Conservation (phyloP, 352 stramenopile genomes). For the Pythium rhizo-oryzae region DNA sequence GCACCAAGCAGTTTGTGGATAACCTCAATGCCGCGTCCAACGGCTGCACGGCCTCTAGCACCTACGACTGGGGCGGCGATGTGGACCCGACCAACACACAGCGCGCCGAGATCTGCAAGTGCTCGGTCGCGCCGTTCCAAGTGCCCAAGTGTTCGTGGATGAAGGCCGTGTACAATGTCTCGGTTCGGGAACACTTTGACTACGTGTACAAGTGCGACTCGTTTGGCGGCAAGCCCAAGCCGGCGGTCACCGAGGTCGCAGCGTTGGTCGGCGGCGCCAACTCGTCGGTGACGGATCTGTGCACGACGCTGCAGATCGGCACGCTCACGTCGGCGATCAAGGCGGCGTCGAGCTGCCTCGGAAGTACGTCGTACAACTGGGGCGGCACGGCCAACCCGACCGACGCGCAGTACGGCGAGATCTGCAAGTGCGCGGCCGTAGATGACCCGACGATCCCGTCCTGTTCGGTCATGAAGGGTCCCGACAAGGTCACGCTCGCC, state of each 20-base stretch:
- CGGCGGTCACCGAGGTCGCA: conserved; percentile 8
- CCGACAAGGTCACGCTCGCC: conserved; percentile 4
- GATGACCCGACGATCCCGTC: conserved; percentile 1
- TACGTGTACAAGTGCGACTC: conserved; percentile 12
- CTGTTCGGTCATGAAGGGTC: conserved; percentile 13
- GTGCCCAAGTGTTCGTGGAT: conserved; percentile 18
- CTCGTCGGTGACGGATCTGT: not conserved
- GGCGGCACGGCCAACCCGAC: conserved; percentile 4
- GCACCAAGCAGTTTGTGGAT: conserved; percentile 16
- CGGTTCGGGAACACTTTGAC: conserved; percentile 3
- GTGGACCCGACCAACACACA: conserved; percentile 4
- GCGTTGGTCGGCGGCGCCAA: not conserved
- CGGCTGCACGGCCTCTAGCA: conserved; percentile 8
- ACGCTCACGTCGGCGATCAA: conserved; percentile 15
- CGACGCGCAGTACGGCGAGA: not conserved
- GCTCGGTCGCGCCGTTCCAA: conserved; percentile 4
- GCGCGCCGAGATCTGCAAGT: conserved; percentile 11
- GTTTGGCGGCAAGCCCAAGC: conserved; percentile 6
- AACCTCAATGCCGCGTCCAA: conserved; percentile 14
- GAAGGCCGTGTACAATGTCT: conserved; percentile 13
- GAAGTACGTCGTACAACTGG: conserved; percentile 14
- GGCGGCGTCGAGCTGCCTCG: conserved; percentile 12
- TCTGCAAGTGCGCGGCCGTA: conserved; percentile 12
- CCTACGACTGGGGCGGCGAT: conserved; percentile 5
- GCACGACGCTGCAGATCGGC: conserved; percentile 6